phyloP scores from a whole-genome alignment of 2,329 filamentous ascomycete species.

The Diaporthe batatas region DNA sequence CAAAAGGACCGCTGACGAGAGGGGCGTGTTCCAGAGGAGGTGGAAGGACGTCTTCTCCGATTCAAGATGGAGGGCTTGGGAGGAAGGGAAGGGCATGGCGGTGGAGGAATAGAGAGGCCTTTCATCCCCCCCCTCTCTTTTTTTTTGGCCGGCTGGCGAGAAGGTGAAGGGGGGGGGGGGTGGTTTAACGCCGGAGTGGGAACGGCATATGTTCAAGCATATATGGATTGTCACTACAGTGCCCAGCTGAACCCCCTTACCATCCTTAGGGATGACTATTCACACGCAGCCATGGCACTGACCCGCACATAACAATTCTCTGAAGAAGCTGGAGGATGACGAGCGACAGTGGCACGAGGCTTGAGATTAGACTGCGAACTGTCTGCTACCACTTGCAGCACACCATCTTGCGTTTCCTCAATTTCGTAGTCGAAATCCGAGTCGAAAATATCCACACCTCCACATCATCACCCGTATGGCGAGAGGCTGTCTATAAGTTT shows the following conservation, averaged over 20 bases:
- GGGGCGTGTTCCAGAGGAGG: constrained; percentile 29
- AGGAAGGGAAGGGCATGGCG: constrained; percentile 13
- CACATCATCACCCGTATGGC: neutral
- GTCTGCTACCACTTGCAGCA: too few species aligned
- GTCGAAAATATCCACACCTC: neutral
- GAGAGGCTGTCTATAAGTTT: too few species aligned
- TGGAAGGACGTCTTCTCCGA: constrained; percentile 62
- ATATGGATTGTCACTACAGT: neutral
- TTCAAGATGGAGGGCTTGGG: constrained; percentile 57
- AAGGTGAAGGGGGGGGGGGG: neutral
- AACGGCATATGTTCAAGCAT: neutral
- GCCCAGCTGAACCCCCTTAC: too few species aligned
- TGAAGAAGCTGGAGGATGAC: neutral
- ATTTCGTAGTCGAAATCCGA: neutral
- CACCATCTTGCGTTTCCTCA: too few species aligned
- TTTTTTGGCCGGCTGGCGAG: neutral
- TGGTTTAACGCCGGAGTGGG: neutral
- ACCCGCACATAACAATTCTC: neutral
- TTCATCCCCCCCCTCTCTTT: neutral
- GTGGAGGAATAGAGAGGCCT: constrained; percentile 14
- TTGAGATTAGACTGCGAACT: too few species aligned
- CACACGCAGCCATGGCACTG: neutral
- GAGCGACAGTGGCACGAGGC: neutral
- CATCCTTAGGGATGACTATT: neutral
- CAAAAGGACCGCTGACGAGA: constrained; percentile 56